These are phyloP conservation scores for Durusdinium trenchii DNA, from an alignment of 73 alveolate genomes.

Conservation along the genomic window DNA sequence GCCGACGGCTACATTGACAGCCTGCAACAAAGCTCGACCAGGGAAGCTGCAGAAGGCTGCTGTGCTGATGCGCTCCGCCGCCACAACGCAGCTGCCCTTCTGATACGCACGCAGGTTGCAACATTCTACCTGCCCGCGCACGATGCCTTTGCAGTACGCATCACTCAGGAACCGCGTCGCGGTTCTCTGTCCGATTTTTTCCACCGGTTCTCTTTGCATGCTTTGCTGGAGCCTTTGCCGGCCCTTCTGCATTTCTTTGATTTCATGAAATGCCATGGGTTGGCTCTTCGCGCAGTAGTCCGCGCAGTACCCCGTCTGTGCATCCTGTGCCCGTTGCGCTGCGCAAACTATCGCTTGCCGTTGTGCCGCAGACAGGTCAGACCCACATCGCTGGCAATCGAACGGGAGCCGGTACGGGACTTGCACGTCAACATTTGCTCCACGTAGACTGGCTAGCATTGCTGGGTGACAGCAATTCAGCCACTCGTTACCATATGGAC, in stretches of 20 bases:
- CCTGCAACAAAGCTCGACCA: neutral
- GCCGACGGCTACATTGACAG: too few species aligned
- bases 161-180: neutral
- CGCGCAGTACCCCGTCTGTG: neutral
- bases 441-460: neutral
- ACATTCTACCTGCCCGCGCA: slow-evolving; percentile 31
- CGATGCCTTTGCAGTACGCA: neutral
- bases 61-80: neutral
- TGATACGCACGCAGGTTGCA: neutral
- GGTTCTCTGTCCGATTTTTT: neutral
- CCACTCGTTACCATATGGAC: neutral
- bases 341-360: too few species aligned
- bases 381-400: neutral
- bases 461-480: neutral
- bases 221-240: neutral
- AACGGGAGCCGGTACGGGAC: neutral
- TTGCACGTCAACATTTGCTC: slow-evolving; percentile 1
- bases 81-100: neutral
- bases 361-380: too few species aligned
- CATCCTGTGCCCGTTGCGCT: slow-evolving; percentile 24
- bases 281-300: neutral
- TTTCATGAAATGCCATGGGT: neutral
- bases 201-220: neutral
- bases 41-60: neutral
- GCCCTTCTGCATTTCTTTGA: neutral